Evolutionary conservation across 805 yeast species (phyloP), one percentile per base, ranked within the genome.

Genomic region (Zygoascus flipseniorum): DNA sequence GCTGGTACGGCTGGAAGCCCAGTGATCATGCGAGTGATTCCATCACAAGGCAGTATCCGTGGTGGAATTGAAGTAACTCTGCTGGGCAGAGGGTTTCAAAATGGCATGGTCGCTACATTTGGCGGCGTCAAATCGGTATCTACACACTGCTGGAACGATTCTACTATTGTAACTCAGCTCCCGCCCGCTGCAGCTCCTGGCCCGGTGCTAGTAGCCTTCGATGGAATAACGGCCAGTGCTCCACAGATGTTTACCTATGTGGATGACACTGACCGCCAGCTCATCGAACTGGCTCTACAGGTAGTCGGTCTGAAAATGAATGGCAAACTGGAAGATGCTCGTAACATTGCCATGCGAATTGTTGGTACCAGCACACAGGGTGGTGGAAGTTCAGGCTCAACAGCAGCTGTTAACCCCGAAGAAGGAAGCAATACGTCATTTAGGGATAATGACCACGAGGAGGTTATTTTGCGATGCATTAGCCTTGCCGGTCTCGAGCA

Each of bases 251-350:
- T 93, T 69, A 92, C 98, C 0, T 93, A 93, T 64, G 78, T 89
- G 45, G 97, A 93, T 70, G 99, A 93, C 66, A 87, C 97, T 8
- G 99, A 93, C 70, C 79, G 95, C 58, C 97, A 92, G 69, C 76
- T 93, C 66, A 88, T 93, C 65, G 99, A 93, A 70, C 74, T 93
- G 58, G 99, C 99, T 1, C 75, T 93, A 61, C 98, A 93, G 67
- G 95, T 93, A 61, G 97, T 93, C 43, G 99, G 98, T 1, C 75
- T 90, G 69, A 92, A 93, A 70, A 89, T 92, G 97, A 90, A 89
- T 65, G 98, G 98, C 55, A 86, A 85, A 63, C 73, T 93, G 54
- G 98, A 93, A 65, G 97, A 92, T 70, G 97, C 98, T 1, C 81
- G 87, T 60, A 89, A 89, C 65, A 87, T 92, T 62, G 98, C 98